Conservation (phyloP, 2,329 filamentous ascomycete species). For the Leptographium wingfieldii region DNA sequence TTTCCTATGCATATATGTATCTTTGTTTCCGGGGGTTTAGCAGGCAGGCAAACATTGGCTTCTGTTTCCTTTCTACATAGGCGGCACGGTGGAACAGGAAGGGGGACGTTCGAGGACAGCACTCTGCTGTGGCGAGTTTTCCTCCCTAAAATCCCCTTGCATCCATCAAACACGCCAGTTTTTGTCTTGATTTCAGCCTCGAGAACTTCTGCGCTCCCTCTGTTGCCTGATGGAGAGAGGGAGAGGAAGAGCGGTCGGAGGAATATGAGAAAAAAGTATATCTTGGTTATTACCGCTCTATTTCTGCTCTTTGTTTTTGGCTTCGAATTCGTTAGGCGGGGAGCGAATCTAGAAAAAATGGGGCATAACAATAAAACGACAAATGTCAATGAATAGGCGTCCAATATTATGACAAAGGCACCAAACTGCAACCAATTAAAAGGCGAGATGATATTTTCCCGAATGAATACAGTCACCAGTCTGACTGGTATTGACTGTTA, state of each 20-base stretch:
- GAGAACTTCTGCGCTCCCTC: neutral
- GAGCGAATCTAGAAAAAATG: neutral
- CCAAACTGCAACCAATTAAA: too few species aligned
- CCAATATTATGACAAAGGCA: neutral
- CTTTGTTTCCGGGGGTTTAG: neutral
- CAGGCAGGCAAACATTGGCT: neutral
- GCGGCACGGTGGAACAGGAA: neutral
- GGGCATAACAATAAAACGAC: neutral
- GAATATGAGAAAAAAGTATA: neutral
- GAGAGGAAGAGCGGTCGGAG: neutral
- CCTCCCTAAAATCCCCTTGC: neutral
- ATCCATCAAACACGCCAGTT: neutral
- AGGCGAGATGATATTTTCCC: too few species aligned
- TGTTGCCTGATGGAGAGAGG: neutral
- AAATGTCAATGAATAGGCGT: neutral
- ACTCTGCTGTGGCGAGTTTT: too few species aligned
- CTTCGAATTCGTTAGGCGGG: neutral
- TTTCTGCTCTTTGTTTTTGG: neutral
- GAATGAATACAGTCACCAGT: too few species aligned
- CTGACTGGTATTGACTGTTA: too few species aligned
- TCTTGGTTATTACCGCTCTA: neutral
- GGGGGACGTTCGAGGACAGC: neutral
- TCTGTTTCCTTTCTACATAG: neutral
- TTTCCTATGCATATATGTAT: neutral
- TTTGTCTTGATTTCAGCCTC: neutral